Percentiles rank a stretch among this genome's conserved stretches.
These are phyloP conservation scores for Coniochaeta sp. DNA, from an alignment of 2,329 filamentous ascomycete species.

Conservation along the genomic window DNA sequence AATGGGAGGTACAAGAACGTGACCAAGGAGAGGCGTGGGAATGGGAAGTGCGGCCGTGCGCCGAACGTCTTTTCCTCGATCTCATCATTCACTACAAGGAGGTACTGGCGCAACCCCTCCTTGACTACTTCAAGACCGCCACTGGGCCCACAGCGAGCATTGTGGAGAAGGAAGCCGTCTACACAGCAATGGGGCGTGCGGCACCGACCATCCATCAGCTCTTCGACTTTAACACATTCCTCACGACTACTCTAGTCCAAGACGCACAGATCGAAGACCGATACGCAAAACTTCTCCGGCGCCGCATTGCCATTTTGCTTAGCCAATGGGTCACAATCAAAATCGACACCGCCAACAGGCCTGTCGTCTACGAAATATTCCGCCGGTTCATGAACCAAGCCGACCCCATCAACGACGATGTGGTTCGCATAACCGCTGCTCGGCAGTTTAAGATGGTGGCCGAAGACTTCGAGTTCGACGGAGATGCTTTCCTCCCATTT, in stretches of 20 bases:
- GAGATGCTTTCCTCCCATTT: constrained; percentile 68
- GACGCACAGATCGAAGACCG: constrained; percentile 63
- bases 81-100: constrained; percentile 84
- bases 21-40: constrained; percentile 81
- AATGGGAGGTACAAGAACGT: constrained; percentile 90
- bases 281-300: constrained; percentile 73
- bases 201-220: constrained; percentile 66
- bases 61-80: constrained; percentile 90
- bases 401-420: constrained; percentile 78
- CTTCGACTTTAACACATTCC: constrained; percentile 78
- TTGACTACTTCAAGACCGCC: constrained; percentile 76
- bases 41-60: constrained; percentile 84
- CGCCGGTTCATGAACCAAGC: constrained; percentile 73
- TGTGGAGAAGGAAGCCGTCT: constrained; percentile 86
- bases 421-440: constrained; percentile 86
- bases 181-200: constrained; percentile 84
- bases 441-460: constrained; percentile 74
- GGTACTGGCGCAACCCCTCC: constrained; percentile 68
- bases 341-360: constrained; percentile 58
- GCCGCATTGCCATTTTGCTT: constrained; percentile 81
- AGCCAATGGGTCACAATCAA: constrained; percentile 85
- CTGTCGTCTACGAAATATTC: constrained; percentile 81
- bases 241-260: constrained; percentile 65
- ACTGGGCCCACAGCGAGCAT: constrained; percentile 61
- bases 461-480: constrained; percentile 77